Percentiles rank a stretch among this genome's conserved stretches.
These are phyloP conservation scores for Gymnopilus junonius DNA, from an alignment of 768 basidiomycete species.

Conservation along the genomic window DNA sequence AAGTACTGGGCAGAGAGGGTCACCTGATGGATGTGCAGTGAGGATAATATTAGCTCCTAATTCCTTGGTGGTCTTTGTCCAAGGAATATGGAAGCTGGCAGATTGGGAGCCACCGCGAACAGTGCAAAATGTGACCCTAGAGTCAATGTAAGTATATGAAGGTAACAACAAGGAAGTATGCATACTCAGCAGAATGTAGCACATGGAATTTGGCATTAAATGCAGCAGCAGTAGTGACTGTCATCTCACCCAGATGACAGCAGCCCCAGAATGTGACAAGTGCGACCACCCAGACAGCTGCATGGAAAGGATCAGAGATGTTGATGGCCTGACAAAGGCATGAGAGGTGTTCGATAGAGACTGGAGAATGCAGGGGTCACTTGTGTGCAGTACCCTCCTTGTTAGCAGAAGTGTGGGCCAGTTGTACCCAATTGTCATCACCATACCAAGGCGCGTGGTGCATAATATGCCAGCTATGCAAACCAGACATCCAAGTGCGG, in stretches of 20 bases:
- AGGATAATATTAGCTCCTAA: conserved; percentile 12
- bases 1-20: conserved; percentile 3
- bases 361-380: conserved; percentile 30
- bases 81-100: conserved; percentile 32
- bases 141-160: too few relatives aligned
- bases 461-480: conserved; percentile 40
- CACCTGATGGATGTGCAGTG: conserved; percentile 9
- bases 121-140: neutral
- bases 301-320: conserved; percentile 29
- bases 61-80: conserved; percentile 34
- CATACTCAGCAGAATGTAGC: neutral
- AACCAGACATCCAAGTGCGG: conserved; percentile 37
- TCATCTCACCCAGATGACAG: conserved; percentile 31
- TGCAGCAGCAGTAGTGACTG: conserved; percentile 10
- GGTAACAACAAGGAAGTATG: too few relatives aligned
- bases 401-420: conserved; percentile 16
- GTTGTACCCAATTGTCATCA: conserved; percentile 27
- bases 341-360: conserved; percentile 37
- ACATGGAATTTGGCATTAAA: neutral
- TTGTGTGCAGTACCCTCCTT: conserved; percentile 25
- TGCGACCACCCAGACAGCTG: conserved; percentile 40
- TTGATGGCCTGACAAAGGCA: conserved; percentile 26
- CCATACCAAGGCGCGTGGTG: conserved; percentile 41
- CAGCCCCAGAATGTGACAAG: conserved; percentile 39
- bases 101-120: conserved; percentile 8